Conservation (phyloP, 2,329 filamentous ascomycete genomes). For the Microthyrium microscopicum region DNA sequence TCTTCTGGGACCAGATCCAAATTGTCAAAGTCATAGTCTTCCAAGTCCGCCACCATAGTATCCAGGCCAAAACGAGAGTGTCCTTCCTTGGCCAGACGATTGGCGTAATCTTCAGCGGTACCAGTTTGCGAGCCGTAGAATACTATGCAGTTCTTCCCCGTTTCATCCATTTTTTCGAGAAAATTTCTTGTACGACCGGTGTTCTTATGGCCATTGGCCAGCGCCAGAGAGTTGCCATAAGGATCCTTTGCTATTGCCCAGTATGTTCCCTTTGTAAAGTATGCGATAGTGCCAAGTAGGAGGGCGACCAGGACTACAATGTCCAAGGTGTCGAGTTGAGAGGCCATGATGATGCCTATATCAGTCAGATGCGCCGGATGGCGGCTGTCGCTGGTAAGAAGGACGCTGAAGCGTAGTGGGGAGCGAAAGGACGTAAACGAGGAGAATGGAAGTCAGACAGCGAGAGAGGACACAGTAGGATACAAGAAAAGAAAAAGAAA, state of each 20-base stretch:
- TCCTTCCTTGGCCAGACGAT: constrained; percentile 88
- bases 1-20: constrained; percentile 76
- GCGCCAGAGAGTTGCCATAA: constrained; percentile 60
- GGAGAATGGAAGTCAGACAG: background rate
- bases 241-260: constrained; percentile 84
- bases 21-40: constrained; percentile 95
- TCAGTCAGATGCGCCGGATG: background rate
- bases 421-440: background rate
- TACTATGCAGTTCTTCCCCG: constrained; percentile 90
- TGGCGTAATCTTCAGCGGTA: constrained; percentile 96
- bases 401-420: background rate
- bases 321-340: constrained; percentile 90
- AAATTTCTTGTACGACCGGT: constrained; percentile 81
- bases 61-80: constrained; percentile 91
- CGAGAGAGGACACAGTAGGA: background rate
- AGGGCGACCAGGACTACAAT: constrained; percentile 76
- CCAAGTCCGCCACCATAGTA: constrained; percentile 94
- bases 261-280: constrained; percentile 93
- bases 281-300: constrained; percentile 74
- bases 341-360: constrained; percentile 58
- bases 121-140: constrained; percentile 98
- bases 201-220: constrained; percentile 49
- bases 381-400: background rate
- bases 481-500: too few relatives aligned
- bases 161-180: constrained; percentile 88